phyloP scores from a whole-genome alignment of 164 flowering plant genomes.

The Magnolia sinica region DNA sequence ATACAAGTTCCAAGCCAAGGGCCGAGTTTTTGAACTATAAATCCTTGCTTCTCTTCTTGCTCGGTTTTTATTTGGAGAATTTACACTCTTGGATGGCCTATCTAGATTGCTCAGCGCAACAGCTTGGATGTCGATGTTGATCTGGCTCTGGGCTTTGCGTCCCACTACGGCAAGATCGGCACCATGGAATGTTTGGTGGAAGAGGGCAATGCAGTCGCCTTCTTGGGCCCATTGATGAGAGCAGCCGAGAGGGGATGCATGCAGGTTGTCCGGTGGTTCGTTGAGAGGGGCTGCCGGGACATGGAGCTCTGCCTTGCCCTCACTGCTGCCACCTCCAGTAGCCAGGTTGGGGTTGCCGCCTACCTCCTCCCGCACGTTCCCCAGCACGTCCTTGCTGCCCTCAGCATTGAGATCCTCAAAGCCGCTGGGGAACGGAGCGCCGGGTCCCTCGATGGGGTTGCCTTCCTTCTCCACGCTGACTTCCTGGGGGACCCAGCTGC shows the following conservation, averaged over 20 bases:
- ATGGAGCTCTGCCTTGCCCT: conserved; percentile 98
- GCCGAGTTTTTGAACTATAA: neutral
- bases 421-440: conserved; percentile 94
- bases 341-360: conserved; percentile 73
- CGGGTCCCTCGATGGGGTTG: conserved; percentile 86
- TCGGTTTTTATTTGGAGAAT: neutral
- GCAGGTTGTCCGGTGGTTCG: conserved; percentile 93
- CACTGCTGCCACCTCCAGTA: conserved; percentile 89
- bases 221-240: conserved; percentile 89
- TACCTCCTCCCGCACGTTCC: conserved; percentile 92
- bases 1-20: neutral
- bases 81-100: neutral
- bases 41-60: neutral
- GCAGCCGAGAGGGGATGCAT: conserved; percentile 93
- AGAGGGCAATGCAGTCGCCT: conserved; percentile 86
- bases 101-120: conserved; percentile 89
- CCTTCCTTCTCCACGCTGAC: conserved; percentile 72
- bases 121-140: conserved; percentile 96
- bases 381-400: conserved; percentile 81
- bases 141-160: conserved; percentile 90
- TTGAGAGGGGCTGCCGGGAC: conserved; percentile 76
- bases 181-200: conserved; percentile 96
- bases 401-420: conserved; percentile 87
- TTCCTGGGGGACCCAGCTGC: conserved; percentile 78
- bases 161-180: conserved; percentile 83